A percentile compares a stretch with the other conserved stretches of the same genome.
Evolutionary conservation across 2,329 filamentous ascomycete species (phyloP).

Genomic region (Cytospora chrysosperma): DNA sequence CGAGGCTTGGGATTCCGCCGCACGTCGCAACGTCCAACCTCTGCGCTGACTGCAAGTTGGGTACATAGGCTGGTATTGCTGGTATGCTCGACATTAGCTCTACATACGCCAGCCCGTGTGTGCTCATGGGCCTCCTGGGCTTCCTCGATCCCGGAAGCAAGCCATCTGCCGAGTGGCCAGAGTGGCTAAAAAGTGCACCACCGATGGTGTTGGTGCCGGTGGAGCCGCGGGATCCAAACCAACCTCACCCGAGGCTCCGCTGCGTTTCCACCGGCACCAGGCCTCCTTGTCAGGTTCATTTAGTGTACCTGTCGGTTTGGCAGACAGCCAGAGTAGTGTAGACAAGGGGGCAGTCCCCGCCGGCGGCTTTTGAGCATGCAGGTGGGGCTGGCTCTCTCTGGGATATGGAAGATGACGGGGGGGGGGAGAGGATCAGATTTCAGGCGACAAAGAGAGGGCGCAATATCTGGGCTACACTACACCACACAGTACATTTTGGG

Average conservation of each 20-base stretch:
- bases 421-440: neutral
- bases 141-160: neutral
- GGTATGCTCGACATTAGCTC: neutral
- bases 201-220: neutral
- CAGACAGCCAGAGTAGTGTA: too few species aligned
- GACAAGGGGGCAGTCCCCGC: neutral
- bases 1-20: neutral
- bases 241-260: constrained; percentile 7
- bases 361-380: neutral
- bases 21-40: neutral
- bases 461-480: neutral
- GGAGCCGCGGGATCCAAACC: constrained; percentile 12
- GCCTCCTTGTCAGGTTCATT: neutral
- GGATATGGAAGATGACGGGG: neutral
- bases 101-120: neutral
- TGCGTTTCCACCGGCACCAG: constrained; percentile 1
- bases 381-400: neutral
- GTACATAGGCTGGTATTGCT: too few species aligned
- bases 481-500: too few species aligned
- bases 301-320: neutral
- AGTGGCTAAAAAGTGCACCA: neutral
- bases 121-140: neutral
- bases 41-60: neutral
- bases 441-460: neutral
- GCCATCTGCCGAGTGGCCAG: neutral